Evolutionary conservation across 192 early-diverging fungal genomes (phyloP).

Genomic region (Pilaira anomala): DNA sequence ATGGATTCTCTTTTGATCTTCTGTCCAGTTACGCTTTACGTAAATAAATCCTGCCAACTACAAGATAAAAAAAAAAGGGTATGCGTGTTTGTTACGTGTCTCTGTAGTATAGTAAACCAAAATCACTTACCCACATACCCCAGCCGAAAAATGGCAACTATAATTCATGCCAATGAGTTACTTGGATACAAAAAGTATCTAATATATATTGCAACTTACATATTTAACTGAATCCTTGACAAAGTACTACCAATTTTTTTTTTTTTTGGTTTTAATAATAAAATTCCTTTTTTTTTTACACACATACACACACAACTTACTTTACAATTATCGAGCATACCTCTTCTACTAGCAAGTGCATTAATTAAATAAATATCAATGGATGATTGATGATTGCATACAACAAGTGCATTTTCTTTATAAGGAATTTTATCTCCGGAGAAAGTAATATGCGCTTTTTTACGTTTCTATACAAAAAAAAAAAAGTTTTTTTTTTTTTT

Average conservation of each 20-base stretch:
- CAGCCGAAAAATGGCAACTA: constrained; percentile 61
- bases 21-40: constrained; percentile 53
- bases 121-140: constrained; percentile 53
- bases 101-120: too few species aligned
- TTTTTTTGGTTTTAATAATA: too few species aligned
- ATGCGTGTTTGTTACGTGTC: too few species aligned
- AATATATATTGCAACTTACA: too few species aligned
- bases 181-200: too few species aligned
- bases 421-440: constrained; percentile 50
- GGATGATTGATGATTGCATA: constrained; percentile 55
- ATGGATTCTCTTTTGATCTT: constrained; percentile 49
- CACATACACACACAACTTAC: constrained; percentile 19
- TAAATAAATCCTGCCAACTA: constrained; percentile 56
- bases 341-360: constrained; percentile 44
- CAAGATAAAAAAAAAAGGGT: constrained; percentile 2
- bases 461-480: constrained; percentile 7
- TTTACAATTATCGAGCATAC: constrained; percentile 54
- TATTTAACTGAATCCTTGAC: constrained; percentile 60
- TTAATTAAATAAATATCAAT: constrained; percentile 59
- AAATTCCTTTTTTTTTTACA: background rate
- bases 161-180: background rate
- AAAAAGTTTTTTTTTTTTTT: too few species aligned
- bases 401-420: constrained; percentile 50
- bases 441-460: constrained; percentile 50
- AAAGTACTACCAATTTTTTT: constrained; percentile 46